Evolutionary conservation across 2,329 filamentous ascomycete species (phyloP), one percentile per base, ranked within the genome.

Genomic region (Pyrenochaeta sp.): DNA sequence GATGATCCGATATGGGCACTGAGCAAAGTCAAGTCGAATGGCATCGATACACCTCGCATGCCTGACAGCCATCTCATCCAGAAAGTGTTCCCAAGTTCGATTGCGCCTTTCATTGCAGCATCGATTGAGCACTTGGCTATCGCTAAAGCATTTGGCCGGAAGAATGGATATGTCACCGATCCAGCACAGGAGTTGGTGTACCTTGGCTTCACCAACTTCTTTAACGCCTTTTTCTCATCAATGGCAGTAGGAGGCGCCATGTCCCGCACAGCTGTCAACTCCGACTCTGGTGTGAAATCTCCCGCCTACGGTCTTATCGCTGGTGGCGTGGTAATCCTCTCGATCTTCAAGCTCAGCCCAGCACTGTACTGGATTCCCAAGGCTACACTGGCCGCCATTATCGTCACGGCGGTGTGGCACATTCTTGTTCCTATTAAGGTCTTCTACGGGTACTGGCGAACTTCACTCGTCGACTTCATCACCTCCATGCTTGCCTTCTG

Each of bases 311-410:
- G 87, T 4, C 64, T 87, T 24, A 79, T 90, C 52, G 88, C 88
- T 0, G 83, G 86, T 2, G 86, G 82, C 4, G 85, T 88, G 47
- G 86, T 90, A 19, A 77, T 90, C 7, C 72, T 90, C 1, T 86
- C 83, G 22, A 83, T 90, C 27, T 90, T 86, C 67, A 82, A 86
- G 57, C 82, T 90, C 37, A 84, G 84, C 0, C 84, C 83, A 0
- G 84, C 85, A 0, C 80, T 90, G 0, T 89, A 87, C 75, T 90
- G 86, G 86, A 86, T 90, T n/a, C 88, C 88, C 0, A 88, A 88
- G 64, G 82, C 87, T 0, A 88, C 86, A 0, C 79, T 90, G 1
- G 83, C 88, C 0, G 88, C 87, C 2, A 88, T 90, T 59, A 89
- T 90, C 61, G 88, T 90, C 63, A 86, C 85, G 58, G 87, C 87